Conservation (phyloP, 768 basidiomycete genomes). For the Suillus clintonianus region DNA sequence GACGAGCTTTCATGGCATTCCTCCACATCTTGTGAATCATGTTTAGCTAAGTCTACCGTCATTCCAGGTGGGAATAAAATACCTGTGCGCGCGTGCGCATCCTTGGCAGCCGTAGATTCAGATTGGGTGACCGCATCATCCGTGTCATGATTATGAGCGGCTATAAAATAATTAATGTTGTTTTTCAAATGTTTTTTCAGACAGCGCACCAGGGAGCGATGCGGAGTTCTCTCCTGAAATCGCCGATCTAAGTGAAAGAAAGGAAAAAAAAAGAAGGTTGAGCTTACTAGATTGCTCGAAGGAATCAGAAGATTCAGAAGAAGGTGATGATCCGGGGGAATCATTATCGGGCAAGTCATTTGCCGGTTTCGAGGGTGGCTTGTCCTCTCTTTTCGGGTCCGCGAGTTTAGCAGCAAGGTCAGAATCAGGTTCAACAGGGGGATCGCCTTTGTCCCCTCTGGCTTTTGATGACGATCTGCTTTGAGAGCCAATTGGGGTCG, state of each 20-base stretch:
- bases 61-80: background rate
- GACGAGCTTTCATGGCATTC: conserved; percentile 6
- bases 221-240: background rate
- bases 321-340: conserved; percentile 3
- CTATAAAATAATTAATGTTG: conserved; percentile 1
- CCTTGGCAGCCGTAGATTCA: background rate
- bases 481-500: conserved; percentile 36
- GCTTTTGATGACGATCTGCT: conserved; percentile 42
- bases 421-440: conserved; percentile 9
- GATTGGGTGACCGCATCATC: conserved; percentile 1
- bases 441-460: conserved; percentile 18
- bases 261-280: background rate
- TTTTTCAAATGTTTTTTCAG: background rate
- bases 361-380: background rate
- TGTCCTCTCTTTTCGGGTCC: background rate
- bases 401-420: background rate
- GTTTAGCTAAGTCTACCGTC: background rate
- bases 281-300: conserved; percentile 2
- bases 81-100: background rate
- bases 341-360: conserved; percentile 5
- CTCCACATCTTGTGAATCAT: conserved; percentile 13
- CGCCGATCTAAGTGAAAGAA: background rate
- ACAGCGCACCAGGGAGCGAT: background rate
- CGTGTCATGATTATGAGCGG: background rate
- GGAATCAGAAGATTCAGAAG: conserved; percentile 3